Evolutionary conservation across 306 rosid genomes (phyloP).

Genomic region (Bauhinia variegata): DNA sequence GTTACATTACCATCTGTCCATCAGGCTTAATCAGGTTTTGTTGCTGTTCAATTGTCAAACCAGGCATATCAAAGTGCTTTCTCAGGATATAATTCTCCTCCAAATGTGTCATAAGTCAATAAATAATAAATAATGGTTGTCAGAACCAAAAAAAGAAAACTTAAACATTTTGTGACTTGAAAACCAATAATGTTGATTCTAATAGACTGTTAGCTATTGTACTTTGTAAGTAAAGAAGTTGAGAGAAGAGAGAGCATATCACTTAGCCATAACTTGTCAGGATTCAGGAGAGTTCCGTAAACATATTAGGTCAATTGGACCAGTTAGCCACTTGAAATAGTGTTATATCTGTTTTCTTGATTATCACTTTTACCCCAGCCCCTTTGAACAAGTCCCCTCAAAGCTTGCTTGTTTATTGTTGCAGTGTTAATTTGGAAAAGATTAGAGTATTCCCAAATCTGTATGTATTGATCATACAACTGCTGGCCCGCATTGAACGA

Average conservation of each 20-base stretch:
- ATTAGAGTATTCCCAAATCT: constrained; percentile 71
- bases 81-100: neutral
- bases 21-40: neutral
- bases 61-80: neutral
- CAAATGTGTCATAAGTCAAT: constrained; percentile 1
- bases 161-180: constrained; percentile 12
- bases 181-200: neutral
- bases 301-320: constrained; percentile 18
- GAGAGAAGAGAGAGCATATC: neutral
- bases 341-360: constrained; percentile 24
- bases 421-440: constrained; percentile 80
- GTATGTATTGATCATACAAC: constrained; percentile 71
- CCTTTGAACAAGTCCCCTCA: constrained; percentile 14
- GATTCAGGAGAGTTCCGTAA: constrained; percentile 26
- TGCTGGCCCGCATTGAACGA: constrained; percentile 76
- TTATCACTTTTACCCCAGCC: constrained; percentile 10
- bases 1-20: neutral
- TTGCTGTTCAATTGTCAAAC: neutral
- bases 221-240: constrained; percentile 17
- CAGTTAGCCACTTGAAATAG: constrained; percentile 27
- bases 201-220: neutral
- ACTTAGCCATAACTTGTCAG: neutral
- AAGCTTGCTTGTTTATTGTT: constrained; percentile 36
- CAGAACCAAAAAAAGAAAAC: constrained; percentile 3
- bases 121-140: neutral